Conservation (phyloP, 202 grass and related monocot genomes). For the Panicum hallii region DNA sequence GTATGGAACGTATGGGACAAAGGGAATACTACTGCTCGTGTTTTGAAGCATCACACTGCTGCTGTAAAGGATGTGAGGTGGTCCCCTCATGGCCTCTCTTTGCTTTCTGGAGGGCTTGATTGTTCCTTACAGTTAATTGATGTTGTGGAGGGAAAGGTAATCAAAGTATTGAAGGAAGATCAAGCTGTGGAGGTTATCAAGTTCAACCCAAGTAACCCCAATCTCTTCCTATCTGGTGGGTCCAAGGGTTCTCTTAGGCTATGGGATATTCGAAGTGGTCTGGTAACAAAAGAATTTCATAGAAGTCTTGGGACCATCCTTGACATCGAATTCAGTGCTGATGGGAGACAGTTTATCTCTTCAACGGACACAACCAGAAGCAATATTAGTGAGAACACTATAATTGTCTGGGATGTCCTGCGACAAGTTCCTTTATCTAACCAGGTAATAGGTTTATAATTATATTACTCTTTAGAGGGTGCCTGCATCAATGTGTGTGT, state of each 20-base stretch:
- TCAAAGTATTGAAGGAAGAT: constrained; percentile 72
- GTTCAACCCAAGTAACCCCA: constrained; percentile 67
- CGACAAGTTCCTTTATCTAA: constrained; percentile 92
- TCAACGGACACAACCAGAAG: constrained; percentile 89
- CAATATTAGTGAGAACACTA: constrained; percentile 87
- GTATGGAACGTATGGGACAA: constrained; percentile 86
- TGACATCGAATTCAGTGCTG: constrained; percentile 82
- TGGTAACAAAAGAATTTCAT: constrained; percentile 60
- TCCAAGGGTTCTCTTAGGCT: constrained; percentile 77
- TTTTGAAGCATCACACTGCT: constrained; percentile 71
- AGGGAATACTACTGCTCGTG: constrained; percentile 56
- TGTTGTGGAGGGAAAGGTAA: constrained; percentile 66
- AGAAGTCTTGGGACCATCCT: constrained; percentile 79
- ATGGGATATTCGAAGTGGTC: constrained; percentile 83
- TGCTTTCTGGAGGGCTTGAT: constrained; percentile 87
- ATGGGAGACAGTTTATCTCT: constrained; percentile 86
- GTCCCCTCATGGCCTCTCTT: constrained; percentile 53
- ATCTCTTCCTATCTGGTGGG: constrained; percentile 84
- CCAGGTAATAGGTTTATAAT: constrained; percentile 56
- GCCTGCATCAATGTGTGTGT: background rate
- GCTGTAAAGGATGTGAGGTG: constrained; percentile 88
- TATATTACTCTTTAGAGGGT: constrained; percentile 22
- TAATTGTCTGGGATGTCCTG: constrained; percentile 79
- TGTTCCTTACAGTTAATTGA: constrained; percentile 66
- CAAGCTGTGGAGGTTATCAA: constrained; percentile 84